Conservation (phyloP, 768 basidiomycete species). For the Lactarius vividus region DNA sequence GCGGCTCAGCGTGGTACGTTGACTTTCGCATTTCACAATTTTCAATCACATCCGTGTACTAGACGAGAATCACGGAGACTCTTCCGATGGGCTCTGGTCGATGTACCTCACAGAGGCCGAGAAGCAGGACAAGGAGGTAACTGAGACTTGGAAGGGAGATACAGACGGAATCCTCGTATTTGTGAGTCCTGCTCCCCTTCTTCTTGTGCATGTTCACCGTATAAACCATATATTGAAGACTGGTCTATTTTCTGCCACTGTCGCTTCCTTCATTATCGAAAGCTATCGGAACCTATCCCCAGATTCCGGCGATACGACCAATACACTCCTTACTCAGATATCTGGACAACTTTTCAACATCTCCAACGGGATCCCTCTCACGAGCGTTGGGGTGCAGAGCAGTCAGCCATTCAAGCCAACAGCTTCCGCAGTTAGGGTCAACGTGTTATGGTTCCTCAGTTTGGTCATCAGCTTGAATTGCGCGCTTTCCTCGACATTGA, state of each 20-base stretch:
- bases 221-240: slow-evolving; percentile 8
- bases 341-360: background rate
- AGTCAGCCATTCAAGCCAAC: background rate
- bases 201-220: background rate
- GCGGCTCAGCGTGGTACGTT: background rate
- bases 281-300: slow-evolving; percentile 16
- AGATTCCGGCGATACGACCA: background rate
- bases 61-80: slow-evolving; percentile 6
- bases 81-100: slow-evolving; percentile 10
- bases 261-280: slow-evolving; percentile 24
- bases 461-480: slow-evolving; percentile 3
- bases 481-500: background rate
- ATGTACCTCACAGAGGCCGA: slow-evolving; percentile 13
- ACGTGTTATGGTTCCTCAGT: slow-evolving; percentile 16
- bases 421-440: slow-evolving; percentile 9
- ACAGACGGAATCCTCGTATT: slow-evolving; percentile 12
- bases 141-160: slow-evolving; percentile 13
- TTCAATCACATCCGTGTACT: background rate
- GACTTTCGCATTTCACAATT: background rate
- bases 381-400: background rate
- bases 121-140: slow-evolving; percentile 2
- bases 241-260: slow-evolving; percentile 22
- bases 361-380: background rate
- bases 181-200: background rate
- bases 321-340: background rate